These are phyloP conservation scores for Pseudogymnoascus sp. DNA, from an alignment of 2,329 filamentous ascomycete genomes.

Conservation along the genomic window DNA sequence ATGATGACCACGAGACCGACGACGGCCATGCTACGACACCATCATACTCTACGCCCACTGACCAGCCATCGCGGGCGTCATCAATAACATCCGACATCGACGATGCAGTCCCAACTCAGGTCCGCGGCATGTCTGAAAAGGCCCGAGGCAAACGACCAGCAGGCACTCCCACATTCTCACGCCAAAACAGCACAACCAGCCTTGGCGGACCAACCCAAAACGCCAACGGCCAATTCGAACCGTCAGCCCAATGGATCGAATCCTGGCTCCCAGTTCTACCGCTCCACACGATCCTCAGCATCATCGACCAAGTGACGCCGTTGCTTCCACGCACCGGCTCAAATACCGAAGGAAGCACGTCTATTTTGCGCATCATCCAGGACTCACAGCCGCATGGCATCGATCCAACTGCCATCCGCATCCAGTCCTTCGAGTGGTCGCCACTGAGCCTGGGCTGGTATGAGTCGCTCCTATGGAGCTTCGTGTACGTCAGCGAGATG, in stretches of 20 bases:
- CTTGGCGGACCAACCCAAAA: conserved; percentile 32
- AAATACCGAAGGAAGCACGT: conserved; percentile 38
- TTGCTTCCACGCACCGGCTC: conserved; percentile 41
- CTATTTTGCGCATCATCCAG: conserved; percentile 48
- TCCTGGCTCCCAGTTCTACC: conserved; percentile 88
- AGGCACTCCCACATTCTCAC: conserved; percentile 71
- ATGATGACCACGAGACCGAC: conserved; percentile 47
- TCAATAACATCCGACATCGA: conserved; percentile 62
- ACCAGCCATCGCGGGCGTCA: conserved; percentile 56
- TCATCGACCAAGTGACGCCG: conserved; percentile 60
- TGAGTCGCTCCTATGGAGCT: conserved; percentile 86
- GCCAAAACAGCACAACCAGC: conserved; percentile 84
- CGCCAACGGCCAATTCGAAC: conserved; percentile 58
- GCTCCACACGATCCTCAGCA: conserved; percentile 73
- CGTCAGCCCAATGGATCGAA: conserved; percentile 80
- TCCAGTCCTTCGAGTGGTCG: conserved; percentile 93
- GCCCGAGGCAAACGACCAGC: conserved; percentile 92
- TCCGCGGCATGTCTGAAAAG: conserved; percentile 94
- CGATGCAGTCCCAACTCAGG: conserved; percentile 72
- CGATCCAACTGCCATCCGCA: conserved; percentile 65
- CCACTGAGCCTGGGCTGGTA: conserved; percentile 89
- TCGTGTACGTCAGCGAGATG: conserved; percentile 88
- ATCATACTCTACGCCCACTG: conserved; percentile 56
- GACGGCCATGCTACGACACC: conserved; percentile 47
- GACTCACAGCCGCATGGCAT: conserved; percentile 61